Evolutionary conservation across 2,329 filamentous ascomycete species (phyloP), one percentile per base, ranked within the genome.

Genomic region (Alternaria tenuissima): DNA sequence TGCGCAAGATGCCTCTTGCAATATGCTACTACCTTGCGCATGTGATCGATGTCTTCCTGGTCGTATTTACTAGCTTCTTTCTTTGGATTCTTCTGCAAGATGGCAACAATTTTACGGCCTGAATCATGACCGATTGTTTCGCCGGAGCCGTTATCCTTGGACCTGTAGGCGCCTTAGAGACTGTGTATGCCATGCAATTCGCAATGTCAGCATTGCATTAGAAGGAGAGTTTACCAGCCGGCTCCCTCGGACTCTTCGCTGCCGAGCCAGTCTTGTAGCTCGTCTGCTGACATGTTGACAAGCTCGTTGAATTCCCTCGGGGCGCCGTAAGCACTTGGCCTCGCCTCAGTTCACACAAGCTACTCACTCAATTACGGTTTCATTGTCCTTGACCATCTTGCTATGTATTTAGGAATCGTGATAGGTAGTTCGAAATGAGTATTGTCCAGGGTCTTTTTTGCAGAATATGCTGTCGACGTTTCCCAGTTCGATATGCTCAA

Each of bases 1-100:
- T 90, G 88, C 0, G 88, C 88, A 0, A 91, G 78, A 77, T 90
- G 88, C 5, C 88, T 81, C 72, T 90, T 91, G 72, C 86, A 88
- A 63, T 89, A 89, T 0, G 87, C 81, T 0, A 89, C 87, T 0
- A 89, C 88, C 64, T 83, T 85, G 49, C 87, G 81, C 86, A 89
- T 89, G 63, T 89, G 88, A 48, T 82, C 76, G 20, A 89, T 76
- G 55, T 86, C 83, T 2, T 83, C 80, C 3, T 88, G 82, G 0
- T 84, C 83, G 71, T 90, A 90, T 58, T 84, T 82, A 7, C 82
- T 81, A 0, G 83, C 80, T 7, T 86, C 80, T 65, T 86, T 89
- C 8, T 84, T 77, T 0, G 87, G 87, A 57, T 90, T 90, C 60
- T 85, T 84, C 66, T 87, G 82, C 14, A 91, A 76, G 34, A 90